Conservation (phyloP, 768 basidiomycete species). For the Fomitopsis serialis region DNA sequence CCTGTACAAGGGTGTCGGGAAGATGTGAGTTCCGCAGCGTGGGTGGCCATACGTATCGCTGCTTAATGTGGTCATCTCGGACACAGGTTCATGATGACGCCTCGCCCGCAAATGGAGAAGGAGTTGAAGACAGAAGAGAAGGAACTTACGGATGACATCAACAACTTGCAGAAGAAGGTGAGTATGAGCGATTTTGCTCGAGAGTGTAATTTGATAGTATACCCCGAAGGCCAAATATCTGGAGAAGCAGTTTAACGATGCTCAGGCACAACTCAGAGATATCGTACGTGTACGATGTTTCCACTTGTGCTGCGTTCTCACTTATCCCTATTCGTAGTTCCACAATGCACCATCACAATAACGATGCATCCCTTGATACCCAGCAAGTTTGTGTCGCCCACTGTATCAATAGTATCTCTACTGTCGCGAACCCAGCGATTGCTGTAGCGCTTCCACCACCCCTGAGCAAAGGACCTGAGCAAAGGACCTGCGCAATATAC, state of each 20-base stretch:
- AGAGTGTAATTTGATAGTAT: conserved; percentile 1
- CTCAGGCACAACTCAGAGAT: conserved; percentile 80
- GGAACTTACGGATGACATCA: conserved; percentile 78
- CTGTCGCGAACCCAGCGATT: no score
- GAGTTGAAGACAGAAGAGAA: conserved; percentile 76
- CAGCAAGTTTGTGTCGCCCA: neutral
- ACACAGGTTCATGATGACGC: conserved; percentile 85
- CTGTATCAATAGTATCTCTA: neutral
- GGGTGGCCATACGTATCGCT: neutral
- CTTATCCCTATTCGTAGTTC: conserved; percentile 35
- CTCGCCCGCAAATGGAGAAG: conserved; percentile 71
- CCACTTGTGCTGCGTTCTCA: neutral
- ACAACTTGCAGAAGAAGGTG: conserved; percentile 83
- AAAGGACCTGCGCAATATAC: no score
- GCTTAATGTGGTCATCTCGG: neutral
- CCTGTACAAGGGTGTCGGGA: conserved; percentile 92
- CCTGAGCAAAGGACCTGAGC: no score
- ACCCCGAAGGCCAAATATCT: conserved; percentile 71
- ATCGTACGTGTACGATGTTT: conserved; percentile 48
- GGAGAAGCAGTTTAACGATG: conserved; percentile 91
- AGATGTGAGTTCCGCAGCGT: conserved; percentile 58
- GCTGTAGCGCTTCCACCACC: no score
- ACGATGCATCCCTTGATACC: neutral
- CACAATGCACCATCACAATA: conserved; percentile 38
- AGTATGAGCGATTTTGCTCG: neutral